phyloP scores from a whole-genome alignment of 352 stramenopile species.

The Thraustochytrium sp. region DNA sequence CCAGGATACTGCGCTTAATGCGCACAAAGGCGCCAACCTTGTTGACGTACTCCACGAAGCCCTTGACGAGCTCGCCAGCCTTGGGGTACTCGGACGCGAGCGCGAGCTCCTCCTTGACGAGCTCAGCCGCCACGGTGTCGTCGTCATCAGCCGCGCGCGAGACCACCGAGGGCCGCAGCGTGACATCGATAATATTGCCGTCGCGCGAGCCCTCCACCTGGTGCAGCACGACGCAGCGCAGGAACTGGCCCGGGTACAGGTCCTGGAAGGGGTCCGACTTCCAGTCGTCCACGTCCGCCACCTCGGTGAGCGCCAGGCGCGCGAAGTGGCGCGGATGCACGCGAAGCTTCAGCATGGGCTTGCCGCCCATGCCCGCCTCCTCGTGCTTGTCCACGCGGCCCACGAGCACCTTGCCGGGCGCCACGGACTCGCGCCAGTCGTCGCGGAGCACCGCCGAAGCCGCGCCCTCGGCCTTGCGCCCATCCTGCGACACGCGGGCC shows the following conservation, averaged over 20 bases:
- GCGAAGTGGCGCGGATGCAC: background rate
- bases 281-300: constrained; percentile 18
- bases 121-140: background rate
- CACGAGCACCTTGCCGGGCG: background rate
- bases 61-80: constrained; percentile 18
- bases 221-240: background rate
- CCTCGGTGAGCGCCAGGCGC: background rate
- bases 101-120: background rate
- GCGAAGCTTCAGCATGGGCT: background rate
- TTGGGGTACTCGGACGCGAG: background rate
- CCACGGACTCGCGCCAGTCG: background rate
- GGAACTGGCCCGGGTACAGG: background rate
- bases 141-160: background rate
- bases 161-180: background rate
- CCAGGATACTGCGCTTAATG: background rate
- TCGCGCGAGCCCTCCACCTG: background rate
- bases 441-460: background rate
- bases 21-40: constrained; percentile 30
- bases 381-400: background rate
- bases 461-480: background rate
- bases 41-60: constrained; percentile 34
- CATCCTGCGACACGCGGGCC: background rate
- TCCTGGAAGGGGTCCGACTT: background rate
- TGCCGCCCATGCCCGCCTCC: background rate
- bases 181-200: background rate